These are phyloP conservation scores for Symbiodinium pilosum DNA, from an alignment of 73 alveolate genomes.

Conservation along the genomic window DNA sequence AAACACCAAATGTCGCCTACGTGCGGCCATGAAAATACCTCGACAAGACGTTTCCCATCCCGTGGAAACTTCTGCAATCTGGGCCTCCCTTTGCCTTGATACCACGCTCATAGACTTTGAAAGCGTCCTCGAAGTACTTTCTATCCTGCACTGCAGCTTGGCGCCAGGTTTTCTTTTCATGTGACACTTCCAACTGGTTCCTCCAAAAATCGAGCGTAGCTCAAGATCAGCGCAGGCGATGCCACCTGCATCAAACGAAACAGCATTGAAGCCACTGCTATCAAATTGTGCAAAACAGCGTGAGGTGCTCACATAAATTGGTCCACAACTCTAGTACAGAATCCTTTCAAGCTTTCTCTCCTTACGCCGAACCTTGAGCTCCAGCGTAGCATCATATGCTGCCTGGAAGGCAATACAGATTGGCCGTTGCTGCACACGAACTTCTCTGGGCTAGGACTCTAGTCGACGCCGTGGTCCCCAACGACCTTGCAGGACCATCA, in stretches of 20 bases:
- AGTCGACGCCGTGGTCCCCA: constrained; percentile 68
- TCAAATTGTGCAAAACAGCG: too few relatives aligned
- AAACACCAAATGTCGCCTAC: constrained; percentile 58
- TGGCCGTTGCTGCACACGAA: too few relatives aligned
- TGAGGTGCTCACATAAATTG: too few relatives aligned
- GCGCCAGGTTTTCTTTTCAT: background rate
- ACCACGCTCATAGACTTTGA: constrained; percentile 97
- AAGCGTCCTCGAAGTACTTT: constrained; percentile 96
- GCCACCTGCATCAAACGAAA: constrained; percentile 95
- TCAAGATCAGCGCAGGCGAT: constrained; percentile 96
- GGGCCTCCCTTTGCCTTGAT: constrained; percentile 95
- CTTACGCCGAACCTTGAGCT: constrained; percentile 86
- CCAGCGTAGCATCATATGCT: constrained; percentile 96
- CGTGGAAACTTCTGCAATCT: background rate
- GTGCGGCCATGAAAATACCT: constrained; percentile 88
- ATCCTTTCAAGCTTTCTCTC: too few relatives aligned
- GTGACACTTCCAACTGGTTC: background rate
- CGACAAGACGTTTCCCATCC: background rate
- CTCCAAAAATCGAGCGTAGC: constrained; percentile 96
- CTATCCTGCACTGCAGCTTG: constrained; percentile 11
- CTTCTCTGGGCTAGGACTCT: constrained; percentile 11
- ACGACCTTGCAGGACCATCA: constrained; percentile 22
- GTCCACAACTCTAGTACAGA: too few relatives aligned
- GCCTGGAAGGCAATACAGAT: background rate
- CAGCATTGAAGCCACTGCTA: too few relatives aligned